Conservation (phyloP, 495 filamentous ascomycete genomes). For the Elasticomyces elasticus region DNA sequence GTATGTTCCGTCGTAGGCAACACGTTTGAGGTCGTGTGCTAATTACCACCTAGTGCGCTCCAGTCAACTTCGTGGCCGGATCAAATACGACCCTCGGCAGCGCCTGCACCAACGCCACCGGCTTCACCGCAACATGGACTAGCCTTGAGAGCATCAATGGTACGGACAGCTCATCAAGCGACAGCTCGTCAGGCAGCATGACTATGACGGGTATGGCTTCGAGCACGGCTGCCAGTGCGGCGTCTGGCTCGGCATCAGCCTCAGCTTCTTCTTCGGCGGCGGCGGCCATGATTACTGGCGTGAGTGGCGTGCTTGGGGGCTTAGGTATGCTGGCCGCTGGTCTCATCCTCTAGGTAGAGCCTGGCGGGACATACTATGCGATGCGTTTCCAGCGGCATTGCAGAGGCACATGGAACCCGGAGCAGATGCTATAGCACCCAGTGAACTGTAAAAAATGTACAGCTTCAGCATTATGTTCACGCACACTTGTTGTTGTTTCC, state of each 20-base stretch:
- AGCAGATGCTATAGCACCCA: too few species aligned
- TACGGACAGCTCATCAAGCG: not conserved
- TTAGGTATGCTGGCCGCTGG: conserved; percentile 7
- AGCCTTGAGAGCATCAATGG: not conserved
- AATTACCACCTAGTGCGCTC: conserved; percentile 6
- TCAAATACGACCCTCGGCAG: conserved; percentile 8
- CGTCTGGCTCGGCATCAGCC: conserved; percentile 63
- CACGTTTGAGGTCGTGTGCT: too few species aligned
- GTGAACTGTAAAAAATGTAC: too few species aligned
- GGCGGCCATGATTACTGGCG: conserved; percentile 21
- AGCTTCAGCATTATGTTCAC: too few species aligned
- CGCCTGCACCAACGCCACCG: conserved; percentile 11
- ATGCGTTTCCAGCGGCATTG: too few species aligned
- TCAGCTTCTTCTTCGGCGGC: conserved; percentile 46
- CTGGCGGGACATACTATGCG: too few species aligned
- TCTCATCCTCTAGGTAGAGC: not conserved
- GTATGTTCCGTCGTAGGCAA: conserved; percentile 3
- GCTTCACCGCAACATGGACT: conserved; percentile 4
- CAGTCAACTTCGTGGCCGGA: conserved; percentile 14
- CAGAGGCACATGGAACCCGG: too few species aligned
- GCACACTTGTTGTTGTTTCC: too few species aligned
- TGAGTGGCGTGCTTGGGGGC: not conserved
- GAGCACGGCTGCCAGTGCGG: not conserved
- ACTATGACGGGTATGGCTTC: not conserved
- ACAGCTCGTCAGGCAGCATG: not conserved